Conservation (phyloP, 805 yeast genomes). For the Alloascoidea africana region DNA sequence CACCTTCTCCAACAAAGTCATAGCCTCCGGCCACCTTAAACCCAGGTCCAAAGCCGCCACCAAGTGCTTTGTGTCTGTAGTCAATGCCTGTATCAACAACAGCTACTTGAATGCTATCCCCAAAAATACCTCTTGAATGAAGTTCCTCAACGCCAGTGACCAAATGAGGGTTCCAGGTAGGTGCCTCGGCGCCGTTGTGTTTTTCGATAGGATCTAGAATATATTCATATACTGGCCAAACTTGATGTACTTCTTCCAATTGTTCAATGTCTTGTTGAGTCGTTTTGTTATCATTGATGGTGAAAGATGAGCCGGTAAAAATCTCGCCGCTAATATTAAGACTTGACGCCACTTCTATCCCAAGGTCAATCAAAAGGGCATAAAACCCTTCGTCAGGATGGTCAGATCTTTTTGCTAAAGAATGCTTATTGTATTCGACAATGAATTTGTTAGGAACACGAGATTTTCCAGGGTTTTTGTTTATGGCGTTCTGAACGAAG, state of each 20-base stretch:
- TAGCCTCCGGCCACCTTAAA: conserved; percentile 10
- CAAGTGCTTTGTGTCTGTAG: conserved; percentile 10
- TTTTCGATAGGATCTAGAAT: not conserved
- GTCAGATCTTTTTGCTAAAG: not conserved
- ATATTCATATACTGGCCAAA: not conserved
- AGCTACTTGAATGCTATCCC: conserved; percentile 8
- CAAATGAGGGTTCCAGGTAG: conserved; percentile 1
- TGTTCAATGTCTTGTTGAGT: not conserved
- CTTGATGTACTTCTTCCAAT: not conserved
- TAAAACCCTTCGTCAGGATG: not conserved
- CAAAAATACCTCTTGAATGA: conserved; percentile 2
- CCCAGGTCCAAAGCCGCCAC: conserved; percentile 11
- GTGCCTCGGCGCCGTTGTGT: not conserved
- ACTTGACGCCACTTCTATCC: not conserved
- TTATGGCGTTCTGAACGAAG: no score
- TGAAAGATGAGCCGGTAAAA: not conserved
- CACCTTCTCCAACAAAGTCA: conserved; percentile 9
- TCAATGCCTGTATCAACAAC: conserved; percentile 9
- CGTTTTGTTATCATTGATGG: not conserved
- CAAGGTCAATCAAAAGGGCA: not conserved
- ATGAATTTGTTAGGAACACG: not conserved
- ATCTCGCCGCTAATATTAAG: not conserved
- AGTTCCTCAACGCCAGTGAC: conserved; percentile 1
- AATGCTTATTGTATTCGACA: not conserved
- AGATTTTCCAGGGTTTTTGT: no score